These are phyloP conservation scores for Bruguiera hainesii DNA, from an alignment of 441 rosid genomes.

Conservation along the genomic window DNA sequence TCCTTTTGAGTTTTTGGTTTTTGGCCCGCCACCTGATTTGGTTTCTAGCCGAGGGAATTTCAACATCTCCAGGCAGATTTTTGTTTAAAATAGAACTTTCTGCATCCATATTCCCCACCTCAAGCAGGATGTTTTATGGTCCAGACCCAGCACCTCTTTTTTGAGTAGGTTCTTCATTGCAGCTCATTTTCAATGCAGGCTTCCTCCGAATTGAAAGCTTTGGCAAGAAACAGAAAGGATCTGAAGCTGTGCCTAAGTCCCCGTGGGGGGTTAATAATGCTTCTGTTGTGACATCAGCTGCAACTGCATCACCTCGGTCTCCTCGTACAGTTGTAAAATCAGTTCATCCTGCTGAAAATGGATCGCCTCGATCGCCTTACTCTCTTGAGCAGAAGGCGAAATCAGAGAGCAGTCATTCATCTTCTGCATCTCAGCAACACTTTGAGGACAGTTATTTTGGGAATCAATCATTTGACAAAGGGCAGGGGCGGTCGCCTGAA, in stretches of 20 bases:
- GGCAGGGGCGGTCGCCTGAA: slow-evolving; percentile 23
- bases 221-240: slow-evolving; percentile 56
- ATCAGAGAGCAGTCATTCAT: slow-evolving; percentile 32
- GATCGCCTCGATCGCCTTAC: slow-evolving; percentile 34
- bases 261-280: slow-evolving; percentile 25
- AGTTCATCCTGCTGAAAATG: slow-evolving; percentile 17
- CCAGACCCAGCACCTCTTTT: neutral
- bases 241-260: slow-evolving; percentile 36
- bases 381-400: slow-evolving; percentile 34
- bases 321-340: neutral
- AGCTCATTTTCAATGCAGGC: slow-evolving; percentile 32
- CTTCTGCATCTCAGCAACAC: slow-evolving; percentile 30
- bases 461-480: slow-evolving; percentile 34
- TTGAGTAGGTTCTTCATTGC: slow-evolving; percentile 17
- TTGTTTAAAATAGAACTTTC: too few species aligned
- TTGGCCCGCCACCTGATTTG: too few species aligned
- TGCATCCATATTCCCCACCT: too few species aligned
- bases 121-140: too few species aligned
- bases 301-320: neutral
- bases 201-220: slow-evolving; percentile 51
- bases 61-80: too few species aligned
- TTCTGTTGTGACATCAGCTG: slow-evolving; percentile 14
- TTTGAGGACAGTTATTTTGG: slow-evolving; percentile 27
- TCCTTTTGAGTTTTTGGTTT: neutral
- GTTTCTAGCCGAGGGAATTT: too few species aligned